Conservation (phyloP, 192 early-diverging fungal species). For the Chytriomyces confervae region DNA sequence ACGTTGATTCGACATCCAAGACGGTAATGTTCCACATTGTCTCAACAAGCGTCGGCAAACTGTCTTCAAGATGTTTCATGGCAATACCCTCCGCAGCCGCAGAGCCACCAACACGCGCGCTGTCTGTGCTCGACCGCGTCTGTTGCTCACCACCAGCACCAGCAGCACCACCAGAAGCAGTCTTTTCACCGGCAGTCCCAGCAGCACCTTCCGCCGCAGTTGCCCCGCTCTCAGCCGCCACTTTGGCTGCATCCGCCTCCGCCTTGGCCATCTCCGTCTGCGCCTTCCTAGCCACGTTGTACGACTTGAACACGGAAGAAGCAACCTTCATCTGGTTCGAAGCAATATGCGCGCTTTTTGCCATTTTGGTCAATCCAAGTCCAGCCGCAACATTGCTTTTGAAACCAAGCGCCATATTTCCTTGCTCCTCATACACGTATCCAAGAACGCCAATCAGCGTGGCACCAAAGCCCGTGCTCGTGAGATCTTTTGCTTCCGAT, state of each 20-base stretch:
- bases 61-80: constrained; percentile 34
- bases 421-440: constrained; percentile 45
- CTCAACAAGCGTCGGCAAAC: constrained; percentile 38
- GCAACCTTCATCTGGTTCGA: constrained; percentile 35
- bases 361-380: constrained; percentile 34
- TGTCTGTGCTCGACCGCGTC: background rate
- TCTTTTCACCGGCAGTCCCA: background rate
- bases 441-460: constrained; percentile 47
- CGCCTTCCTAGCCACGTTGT: constrained; percentile 39
- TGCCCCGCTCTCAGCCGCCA: background rate
- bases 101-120: background rate
- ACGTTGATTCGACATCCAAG: constrained; percentile 41
- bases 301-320: constrained; percentile 38
- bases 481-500: constrained; percentile 38
- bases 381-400: constrained; percentile 39
- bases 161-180: background rate
- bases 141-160: background rate
- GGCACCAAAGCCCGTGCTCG: constrained; percentile 41
- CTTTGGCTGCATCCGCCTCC: constrained; percentile 5
- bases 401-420: constrained; percentile 38
- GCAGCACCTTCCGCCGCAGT: background rate
- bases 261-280: constrained; percentile 38
- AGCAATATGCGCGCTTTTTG: constrained; percentile 35
- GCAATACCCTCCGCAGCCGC: constrained; percentile 22
- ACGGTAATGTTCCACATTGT: constrained; percentile 48